A percentile compares a stretch with the other conserved stretches of the same genome.
phyloP scores from a whole-genome alignment of 352 stramenopile genomes.

The Pythium insidiosum region DNA sequence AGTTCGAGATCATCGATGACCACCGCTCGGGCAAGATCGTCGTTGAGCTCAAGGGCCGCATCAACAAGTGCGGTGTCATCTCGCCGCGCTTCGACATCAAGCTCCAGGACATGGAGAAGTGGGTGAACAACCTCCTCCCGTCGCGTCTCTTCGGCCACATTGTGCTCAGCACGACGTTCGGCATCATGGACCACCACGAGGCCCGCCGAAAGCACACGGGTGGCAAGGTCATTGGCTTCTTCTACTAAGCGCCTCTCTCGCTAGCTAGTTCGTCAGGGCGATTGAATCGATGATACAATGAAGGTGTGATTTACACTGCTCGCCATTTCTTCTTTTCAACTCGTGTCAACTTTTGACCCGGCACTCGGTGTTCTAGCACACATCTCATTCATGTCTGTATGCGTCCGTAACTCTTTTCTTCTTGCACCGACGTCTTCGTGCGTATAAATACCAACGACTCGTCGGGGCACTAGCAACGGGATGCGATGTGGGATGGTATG shows the following conservation, averaged over 20 bases:
- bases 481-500: no score
- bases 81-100: conserved; percentile 98
- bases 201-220: conserved; percentile 99
- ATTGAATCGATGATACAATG: conserved; percentile 11
- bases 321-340: no score
- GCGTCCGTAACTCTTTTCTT: no score
- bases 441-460: no score
- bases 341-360: no score
- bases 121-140: conserved; percentile 98
- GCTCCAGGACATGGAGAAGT: conserved; percentile 98
- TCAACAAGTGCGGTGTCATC: conserved; percentile 99
- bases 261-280: conserved; percentile 2
- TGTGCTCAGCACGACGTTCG: conserved; percentile 84
- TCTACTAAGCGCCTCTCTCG: conserved; percentile 99
- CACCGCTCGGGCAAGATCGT: conserved; percentile 99
- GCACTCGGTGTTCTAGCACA: no score
- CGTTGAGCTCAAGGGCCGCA: conserved; percentile 95
- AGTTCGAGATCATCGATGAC: conserved; percentile 99
- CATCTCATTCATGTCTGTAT: no score
- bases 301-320: no score
- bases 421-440: no score
- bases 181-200: conserved; percentile 91
- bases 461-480: no score
- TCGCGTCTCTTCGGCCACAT: conserved; percentile 99
- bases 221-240: conserved; percentile 99